These are phyloP conservation scores for Beauveria brongniartii DNA, from an alignment of 2,329 filamentous ascomycete genomes.

Conservation along the genomic window DNA sequence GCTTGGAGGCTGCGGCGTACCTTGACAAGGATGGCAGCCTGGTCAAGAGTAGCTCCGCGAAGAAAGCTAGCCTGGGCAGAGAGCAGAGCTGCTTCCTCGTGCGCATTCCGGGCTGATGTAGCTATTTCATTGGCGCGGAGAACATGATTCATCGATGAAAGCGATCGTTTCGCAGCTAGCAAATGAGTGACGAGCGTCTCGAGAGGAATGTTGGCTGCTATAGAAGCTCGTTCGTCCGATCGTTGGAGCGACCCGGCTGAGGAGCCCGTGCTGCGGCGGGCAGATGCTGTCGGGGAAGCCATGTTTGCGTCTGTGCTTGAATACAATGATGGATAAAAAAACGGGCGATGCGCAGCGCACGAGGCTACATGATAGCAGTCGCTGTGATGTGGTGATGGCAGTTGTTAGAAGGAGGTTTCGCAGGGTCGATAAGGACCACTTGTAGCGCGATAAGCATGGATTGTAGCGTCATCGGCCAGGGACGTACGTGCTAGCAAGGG, in stretches of 20 bases:
- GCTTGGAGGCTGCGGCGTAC: slow-evolving; percentile 43
- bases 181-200: slow-evolving; percentile 79
- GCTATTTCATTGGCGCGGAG: slow-evolving; percentile 83
- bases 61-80: slow-evolving; percentile 63
- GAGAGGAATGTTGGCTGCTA: slow-evolving; percentile 34
- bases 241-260: slow-evolving; percentile 25
- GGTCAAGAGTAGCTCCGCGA: slow-evolving; percentile 50
- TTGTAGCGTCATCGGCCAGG: slow-evolving; percentile 8
- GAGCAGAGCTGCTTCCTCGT: slow-evolving; percentile 73
- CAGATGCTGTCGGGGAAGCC: slow-evolving; percentile 28
- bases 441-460: slow-evolving; percentile 5
- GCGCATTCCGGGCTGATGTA: slow-evolving; percentile 61
- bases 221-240: slow-evolving; percentile 12
- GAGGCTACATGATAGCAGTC: slow-evolving; percentile 8
- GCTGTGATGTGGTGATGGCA: neutral
- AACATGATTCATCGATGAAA: slow-evolving; percentile 75
- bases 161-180: slow-evolving; percentile 76
- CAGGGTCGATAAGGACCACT: neutral
- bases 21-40: slow-evolving; percentile 43
- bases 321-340: neutral
- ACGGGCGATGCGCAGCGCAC: neutral
- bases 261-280: slow-evolving; percentile 29
- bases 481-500: neutral
- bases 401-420: neutral
- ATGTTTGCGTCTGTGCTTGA: slow-evolving; percentile 18